Evolutionary conservation across 805 yeast genomes (phyloP).

Genomic region (Brettanomyces custersianus): DNA sequence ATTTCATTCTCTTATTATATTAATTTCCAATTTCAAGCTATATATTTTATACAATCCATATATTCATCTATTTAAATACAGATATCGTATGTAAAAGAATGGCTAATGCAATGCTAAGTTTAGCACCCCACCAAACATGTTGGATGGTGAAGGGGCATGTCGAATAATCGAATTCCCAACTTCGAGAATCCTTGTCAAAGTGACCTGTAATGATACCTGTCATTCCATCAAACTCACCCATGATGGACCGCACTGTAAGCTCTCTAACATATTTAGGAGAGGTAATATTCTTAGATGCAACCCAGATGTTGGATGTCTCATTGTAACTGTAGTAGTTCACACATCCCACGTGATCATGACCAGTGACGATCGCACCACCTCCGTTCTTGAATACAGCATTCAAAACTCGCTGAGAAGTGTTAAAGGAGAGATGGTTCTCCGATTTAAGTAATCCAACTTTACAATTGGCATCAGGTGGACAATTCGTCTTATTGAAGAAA

Average conservation of each 20-base stretch:
- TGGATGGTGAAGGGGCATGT: constrained; percentile 80
- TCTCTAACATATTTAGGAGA: constrained; percentile 47
- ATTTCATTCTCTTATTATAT: too few relatives aligned
- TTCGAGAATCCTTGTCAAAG: constrained; percentile 31
- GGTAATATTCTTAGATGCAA: constrained; percentile 36
- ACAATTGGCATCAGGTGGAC: constrained; percentile 45
- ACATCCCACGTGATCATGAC: constrained; percentile 97
- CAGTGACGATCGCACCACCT: constrained; percentile 79
- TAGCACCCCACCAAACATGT: constrained; percentile 94
- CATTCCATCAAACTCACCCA: constrained; percentile 94
- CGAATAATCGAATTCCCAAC: constrained; percentile 62
- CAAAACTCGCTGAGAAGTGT: constrained; percentile 58
- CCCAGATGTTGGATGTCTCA: constrained; percentile 41
- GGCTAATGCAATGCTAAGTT: constrained; percentile 38
- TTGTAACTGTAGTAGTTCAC: constrained; percentile 52
- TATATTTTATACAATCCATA: neutral
- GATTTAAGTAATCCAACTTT: constrained; percentile 66
- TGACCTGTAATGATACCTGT: constrained; percentile 78
- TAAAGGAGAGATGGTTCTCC: constrained; percentile 74
- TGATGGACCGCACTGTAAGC: constrained; percentile 82
- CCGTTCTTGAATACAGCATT: constrained; percentile 62
- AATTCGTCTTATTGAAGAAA: constrained; percentile 46
- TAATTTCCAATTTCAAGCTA: neutral
- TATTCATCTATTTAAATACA: neutral
- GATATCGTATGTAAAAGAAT: constrained; percentile 28